Evolutionary conservation across 768 basidiomycete genomes (phyloP).

Genomic region (Lactifluus piperatus): DNA sequence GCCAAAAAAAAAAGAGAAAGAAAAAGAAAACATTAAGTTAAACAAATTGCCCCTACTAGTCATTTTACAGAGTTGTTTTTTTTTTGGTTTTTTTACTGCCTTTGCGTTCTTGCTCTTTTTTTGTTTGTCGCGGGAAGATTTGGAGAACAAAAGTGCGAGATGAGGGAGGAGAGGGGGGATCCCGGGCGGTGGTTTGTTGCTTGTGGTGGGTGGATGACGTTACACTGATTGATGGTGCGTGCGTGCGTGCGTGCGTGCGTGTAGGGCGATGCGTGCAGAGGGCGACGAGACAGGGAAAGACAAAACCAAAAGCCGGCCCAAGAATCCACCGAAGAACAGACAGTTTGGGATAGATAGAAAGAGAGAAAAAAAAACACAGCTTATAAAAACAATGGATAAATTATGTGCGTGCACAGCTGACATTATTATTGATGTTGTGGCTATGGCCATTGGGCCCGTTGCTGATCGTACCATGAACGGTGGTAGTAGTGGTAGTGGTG

Average conservation of each 20-base stretch:
- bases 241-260: too few species aligned
- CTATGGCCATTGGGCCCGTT: background rate
- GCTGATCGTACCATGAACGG: background rate
- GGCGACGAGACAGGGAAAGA: too few species aligned
- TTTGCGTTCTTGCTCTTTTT: too few species aligned
- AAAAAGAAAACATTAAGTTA: too few species aligned
- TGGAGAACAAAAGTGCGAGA: background rate
- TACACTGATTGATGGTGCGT: too few species aligned
- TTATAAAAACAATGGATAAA: conserved; percentile 15
- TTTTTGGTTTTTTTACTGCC: too few species aligned
- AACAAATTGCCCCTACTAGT: background rate
- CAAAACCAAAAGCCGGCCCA: too few species aligned
- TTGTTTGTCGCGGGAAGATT: background rate
- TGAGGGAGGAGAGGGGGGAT: background rate
- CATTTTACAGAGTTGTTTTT: background rate
- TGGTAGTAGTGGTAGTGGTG: too few species aligned
- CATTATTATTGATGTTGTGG: conserved; percentile 1
- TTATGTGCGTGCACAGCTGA: conserved; percentile 13
- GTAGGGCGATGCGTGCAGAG: too few species aligned
- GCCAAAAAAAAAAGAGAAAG: background rate
- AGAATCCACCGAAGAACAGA: too few species aligned
- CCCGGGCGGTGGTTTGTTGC: background rate
- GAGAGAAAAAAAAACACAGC: background rate
- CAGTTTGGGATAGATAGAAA: too few species aligned
- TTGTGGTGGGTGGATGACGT: too few species aligned